phyloP scores from a whole-genome alignment of 164 flowering plant genomes.

The Malania oleifera region DNA sequence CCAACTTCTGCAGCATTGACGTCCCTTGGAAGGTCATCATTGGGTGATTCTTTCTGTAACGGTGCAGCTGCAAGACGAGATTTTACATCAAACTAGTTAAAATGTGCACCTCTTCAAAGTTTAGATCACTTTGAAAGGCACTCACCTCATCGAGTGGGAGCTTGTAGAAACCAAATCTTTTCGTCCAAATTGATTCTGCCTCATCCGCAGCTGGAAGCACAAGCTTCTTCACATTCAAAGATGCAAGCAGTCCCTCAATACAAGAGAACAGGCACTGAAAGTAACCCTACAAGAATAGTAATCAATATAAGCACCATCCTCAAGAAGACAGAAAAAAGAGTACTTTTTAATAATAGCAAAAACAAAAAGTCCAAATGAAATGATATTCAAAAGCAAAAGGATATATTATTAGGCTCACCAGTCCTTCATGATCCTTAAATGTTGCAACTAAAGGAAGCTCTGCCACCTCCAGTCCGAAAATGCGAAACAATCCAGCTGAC shows the following conservation, averaged over 20 bases:
- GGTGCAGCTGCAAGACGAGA: constrained; percentile 34
- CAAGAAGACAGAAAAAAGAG: background rate
- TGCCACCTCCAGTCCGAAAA: constrained; percentile 51
- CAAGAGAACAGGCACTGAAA: constrained; percentile 54
- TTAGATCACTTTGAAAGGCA: background rate
- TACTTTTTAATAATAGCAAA: background rate
- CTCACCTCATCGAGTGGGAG: constrained; percentile 40
- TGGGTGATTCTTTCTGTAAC: constrained; percentile 24
- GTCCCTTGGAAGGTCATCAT: constrained; percentile 67
- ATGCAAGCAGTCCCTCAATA: constrained; percentile 41
- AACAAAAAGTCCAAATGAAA: background rate
- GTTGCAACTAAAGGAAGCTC: constrained; percentile 79
- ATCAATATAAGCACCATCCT: constrained; percentile 3
- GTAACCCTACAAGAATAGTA: constrained; percentile 41
- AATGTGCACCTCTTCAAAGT: background rate
- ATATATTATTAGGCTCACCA: constrained; percentile 26
- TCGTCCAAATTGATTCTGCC: constrained; percentile 60
- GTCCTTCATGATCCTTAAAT: constrained; percentile 31
- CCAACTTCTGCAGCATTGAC: constrained; percentile 45
- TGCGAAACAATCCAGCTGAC: constrained; percentile 48
- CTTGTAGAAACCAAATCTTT: constrained; percentile 47
- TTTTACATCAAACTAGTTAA: background rate
- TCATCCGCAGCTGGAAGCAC: constrained; percentile 72
- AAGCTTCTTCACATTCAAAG: constrained; percentile 38
- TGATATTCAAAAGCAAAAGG: background rate